Conservation (phyloP, 192 early-diverging fungal species). For the Globomyces pollinis-pini region DNA sequence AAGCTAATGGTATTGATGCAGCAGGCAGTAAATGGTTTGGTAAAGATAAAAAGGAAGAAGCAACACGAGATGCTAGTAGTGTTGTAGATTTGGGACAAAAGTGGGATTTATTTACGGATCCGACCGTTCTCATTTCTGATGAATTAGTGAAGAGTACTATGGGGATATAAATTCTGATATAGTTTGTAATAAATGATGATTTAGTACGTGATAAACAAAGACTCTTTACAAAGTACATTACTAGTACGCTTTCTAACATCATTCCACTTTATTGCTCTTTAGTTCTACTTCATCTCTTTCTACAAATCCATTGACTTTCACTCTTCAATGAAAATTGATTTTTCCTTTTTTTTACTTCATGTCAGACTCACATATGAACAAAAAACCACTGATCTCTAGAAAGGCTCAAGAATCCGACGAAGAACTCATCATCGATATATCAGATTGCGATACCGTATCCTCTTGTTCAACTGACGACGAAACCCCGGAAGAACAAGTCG, state of each 20-base stretch:
- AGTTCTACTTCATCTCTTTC: too few species aligned
- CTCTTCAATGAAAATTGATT: too few species aligned
- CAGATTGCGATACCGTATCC: constrained; percentile 7
- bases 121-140: neutral
- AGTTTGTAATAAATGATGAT: too few species aligned
- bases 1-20: neutral
- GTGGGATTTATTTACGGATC: neutral
- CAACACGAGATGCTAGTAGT: neutral
- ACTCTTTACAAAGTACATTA: too few species aligned
- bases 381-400: neutral
- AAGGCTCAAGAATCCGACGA: neutral
- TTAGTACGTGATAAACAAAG: too few species aligned
- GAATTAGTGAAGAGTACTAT: neutral
- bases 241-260: too few species aligned
- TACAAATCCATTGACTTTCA: too few species aligned
- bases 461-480: neutral
- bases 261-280: too few species aligned
- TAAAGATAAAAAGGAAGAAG: neutral
- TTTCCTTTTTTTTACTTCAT: neutral
- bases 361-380: neutral
- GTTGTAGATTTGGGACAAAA: neutral
- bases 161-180: too few species aligned
- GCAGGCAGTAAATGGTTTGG: neutral
- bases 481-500: neutral
- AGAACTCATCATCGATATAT: constrained; percentile 10